Base-by-base conservation (phyloP, 306 rosid genomes). In the Prunus padus region DNA sequence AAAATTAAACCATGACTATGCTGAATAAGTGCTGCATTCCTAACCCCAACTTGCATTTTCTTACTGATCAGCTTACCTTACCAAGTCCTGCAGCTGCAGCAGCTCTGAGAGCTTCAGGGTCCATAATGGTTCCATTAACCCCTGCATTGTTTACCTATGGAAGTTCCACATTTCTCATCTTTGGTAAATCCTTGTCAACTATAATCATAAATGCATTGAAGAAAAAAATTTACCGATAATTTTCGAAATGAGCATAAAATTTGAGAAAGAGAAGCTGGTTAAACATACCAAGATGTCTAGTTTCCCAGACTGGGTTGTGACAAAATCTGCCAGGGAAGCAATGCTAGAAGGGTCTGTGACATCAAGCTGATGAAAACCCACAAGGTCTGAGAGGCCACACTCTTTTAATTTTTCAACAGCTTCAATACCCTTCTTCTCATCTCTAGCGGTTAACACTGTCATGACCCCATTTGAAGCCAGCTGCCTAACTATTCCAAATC, bases 211-310 rank as follows among this genome's bases (percentile, higher is more conserved):
- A 64, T 54, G 9, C 60, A 54, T 13, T 50, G 8, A 50, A 50
- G 55, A 50, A 16, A 14, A 14, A 16, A 50, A 16, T 16, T 15
- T 2, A 2, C 4, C 16, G 16, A 18, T 8, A 19, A 18, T 18
- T 65, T 37, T 65, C 69, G 1, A 40, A 47, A 65, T 1, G 23
- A 65, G 16, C 49, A 33, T 19, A 25, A 31, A 64, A 19, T 4
- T 1, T n/a, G 12, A 4, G 28, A 20, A 11, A n/a, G 70, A 42
- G 31, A 42, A 40, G 23, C 11, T 18, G 10, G n/a, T 65, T n/a
- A 8, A 0, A 2, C 74, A 69, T 80, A 86, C 89, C 87, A 77
- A 73, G 52, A 77, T 77, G 45, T 82, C 80, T 44, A 82, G 69
- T 42, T 74, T 77, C 19, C 80, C 79, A 77, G 77, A 77, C 7